These are phyloP conservation scores for Tuctoria greenei DNA, from an alignment of 176 grass and related monocot species.

Conservation along the genomic window DNA sequence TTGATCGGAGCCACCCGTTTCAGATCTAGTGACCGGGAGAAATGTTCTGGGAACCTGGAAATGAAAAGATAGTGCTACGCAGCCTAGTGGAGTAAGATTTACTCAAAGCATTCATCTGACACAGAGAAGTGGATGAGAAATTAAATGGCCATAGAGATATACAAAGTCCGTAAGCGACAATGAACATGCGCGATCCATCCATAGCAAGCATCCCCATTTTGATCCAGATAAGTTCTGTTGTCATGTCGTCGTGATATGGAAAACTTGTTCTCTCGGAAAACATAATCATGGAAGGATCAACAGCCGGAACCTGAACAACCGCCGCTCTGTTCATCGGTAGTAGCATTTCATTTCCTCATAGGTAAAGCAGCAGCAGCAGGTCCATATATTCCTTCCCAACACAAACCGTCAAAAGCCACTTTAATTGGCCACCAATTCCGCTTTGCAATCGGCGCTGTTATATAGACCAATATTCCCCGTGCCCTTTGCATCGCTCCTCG, in stretches of 20 bases:
- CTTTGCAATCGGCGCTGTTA: conserved; percentile 35
- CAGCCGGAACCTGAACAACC: background rate
- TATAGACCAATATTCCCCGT: conserved; percentile 33
- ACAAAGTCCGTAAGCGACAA: background rate
- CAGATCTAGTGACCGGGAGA: conserved; percentile 2
- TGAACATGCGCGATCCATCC: background rate
- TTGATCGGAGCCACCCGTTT: conserved; percentile 36
- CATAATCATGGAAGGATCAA: conserved; percentile 21
- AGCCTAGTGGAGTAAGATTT: conserved; percentile 15
- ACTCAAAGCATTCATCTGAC: background rate
- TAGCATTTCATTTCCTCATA: conserved; percentile 40
- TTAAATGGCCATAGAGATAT: background rate
- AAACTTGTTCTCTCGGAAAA: too few relatives aligned
- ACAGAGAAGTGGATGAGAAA: background rate
- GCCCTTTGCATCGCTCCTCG: conserved; percentile 11
- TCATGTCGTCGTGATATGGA: conserved; percentile 3
- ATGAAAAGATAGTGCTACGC: background rate
- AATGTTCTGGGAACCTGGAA: conserved; percentile 3
- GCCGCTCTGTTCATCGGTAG: background rate
- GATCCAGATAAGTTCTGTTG: background rate
- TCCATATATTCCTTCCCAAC: conserved; percentile 44
- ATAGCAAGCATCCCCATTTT: background rate
- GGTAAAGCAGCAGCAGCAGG: conserved; percentile 29
- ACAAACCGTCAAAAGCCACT: conserved; percentile 12
- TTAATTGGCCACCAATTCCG: conserved; percentile 42